Conservation (phyloP, 2,329 filamentous ascomycete genomes). For the Calonectria montana region DNA sequence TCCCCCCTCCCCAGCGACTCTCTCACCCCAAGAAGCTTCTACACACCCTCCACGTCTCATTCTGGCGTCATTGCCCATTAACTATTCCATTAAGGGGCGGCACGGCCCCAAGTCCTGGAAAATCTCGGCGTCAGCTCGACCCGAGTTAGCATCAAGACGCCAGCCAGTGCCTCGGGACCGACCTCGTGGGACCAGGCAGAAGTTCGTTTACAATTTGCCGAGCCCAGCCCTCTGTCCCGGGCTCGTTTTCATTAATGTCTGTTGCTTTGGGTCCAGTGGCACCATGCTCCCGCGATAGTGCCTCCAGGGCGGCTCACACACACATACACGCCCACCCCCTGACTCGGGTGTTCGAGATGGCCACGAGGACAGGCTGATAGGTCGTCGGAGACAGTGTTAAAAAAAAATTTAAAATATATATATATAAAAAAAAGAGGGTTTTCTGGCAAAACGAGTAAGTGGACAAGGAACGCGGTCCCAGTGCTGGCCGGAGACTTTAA, state of each 20-base stretch:
- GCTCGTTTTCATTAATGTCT: neutral
- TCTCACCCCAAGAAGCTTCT: neutral
- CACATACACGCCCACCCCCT: neutral
- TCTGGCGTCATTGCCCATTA: conserved; percentile 1
- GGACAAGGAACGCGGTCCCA: neutral
- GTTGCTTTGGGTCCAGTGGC: neutral
- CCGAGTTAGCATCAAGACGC: neutral
- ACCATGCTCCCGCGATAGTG: neutral
- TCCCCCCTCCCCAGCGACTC: neutral
- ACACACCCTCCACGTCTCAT: neutral
- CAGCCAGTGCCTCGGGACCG: neutral
- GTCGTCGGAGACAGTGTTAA: neutral
- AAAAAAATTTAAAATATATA: too few species aligned
- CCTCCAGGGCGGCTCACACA: neutral
- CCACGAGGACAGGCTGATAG: neutral
- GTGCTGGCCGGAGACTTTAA: conserved; percentile 15
- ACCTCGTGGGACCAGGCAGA: neutral
- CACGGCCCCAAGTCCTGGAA: neutral
- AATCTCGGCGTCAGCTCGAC: neutral
- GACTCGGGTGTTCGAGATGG: neutral
- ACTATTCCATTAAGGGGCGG: neutral
- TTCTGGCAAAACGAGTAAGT: neutral
- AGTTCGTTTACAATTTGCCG: neutral
- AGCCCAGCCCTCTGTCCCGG: neutral
- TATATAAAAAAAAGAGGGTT: neutral